These are phyloP conservation scores for Debaryomycetaceae sp. DNA, from an alignment of 1,139 yeast genomes.

Conservation along the genomic window DNA sequence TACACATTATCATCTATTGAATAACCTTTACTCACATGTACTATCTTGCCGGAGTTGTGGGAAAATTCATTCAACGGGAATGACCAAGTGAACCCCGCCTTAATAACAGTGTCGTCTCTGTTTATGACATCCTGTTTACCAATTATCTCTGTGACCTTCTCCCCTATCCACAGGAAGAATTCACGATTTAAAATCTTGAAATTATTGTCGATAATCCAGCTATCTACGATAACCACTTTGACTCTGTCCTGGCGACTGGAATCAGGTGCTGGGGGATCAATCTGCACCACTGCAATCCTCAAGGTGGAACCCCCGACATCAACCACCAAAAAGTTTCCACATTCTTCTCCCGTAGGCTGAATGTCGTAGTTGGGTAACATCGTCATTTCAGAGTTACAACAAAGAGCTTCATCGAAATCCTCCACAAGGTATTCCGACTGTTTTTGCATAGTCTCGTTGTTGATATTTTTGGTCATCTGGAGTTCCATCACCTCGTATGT, in stretches of 20 bases:
- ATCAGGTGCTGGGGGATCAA: slow-evolving; percentile 16
- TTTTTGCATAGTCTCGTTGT: slow-evolving; percentile 6
- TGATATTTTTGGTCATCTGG: slow-evolving; percentile 2
- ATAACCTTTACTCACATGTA: slow-evolving; percentile 52
- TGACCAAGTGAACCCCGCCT: slow-evolving; percentile 56
- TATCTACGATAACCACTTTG: slow-evolving; percentile 28
- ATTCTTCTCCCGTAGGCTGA: slow-evolving; percentile 40
- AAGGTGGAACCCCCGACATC: slow-evolving; percentile 59
- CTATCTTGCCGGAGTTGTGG: slow-evolving; percentile 44
- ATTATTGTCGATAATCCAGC: slow-evolving; percentile 40
- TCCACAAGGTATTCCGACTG: slow-evolving; percentile 15
- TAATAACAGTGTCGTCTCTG: slow-evolving; percentile 16
- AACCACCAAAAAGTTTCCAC: slow-evolving; percentile 43
- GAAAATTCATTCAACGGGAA: slow-evolving; percentile 48
- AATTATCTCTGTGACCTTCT: slow-evolving; percentile 30
- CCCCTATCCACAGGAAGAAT: slow-evolving; percentile 42
- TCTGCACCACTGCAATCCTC: slow-evolving; percentile 44
- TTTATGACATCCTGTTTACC: slow-evolving; percentile 22
- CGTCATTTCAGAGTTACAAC: slow-evolving; percentile 26
- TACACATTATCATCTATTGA: slow-evolving; percentile 35
- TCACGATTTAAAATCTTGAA: slow-evolving; percentile 33
- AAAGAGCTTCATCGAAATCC: slow-evolving; percentile 30
- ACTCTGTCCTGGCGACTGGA: slow-evolving; percentile 19
- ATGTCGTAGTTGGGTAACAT: slow-evolving; percentile 49
- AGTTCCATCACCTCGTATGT: neutral